A percentile compares a stretch with the other conserved stretches of the same genome.
These are phyloP conservation scores for Penicillium palitans DNA, from an alignment of 2,329 filamentous ascomycete species.

Conservation along the genomic window DNA sequence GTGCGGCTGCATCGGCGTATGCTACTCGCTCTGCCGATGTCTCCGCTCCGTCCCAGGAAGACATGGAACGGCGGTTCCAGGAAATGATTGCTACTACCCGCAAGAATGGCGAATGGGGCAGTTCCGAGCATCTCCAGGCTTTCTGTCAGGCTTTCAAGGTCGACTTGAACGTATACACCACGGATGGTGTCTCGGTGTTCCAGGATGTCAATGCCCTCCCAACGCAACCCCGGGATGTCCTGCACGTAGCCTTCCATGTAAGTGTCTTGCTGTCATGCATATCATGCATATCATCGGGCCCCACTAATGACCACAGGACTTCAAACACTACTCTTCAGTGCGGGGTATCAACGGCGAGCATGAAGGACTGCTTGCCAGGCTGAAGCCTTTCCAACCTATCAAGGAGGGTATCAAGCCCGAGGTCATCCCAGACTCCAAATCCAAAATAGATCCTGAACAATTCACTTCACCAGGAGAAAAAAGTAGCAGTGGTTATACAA, in stretches of 20 bases:
- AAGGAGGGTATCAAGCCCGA: conserved; percentile 2
- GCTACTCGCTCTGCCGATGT: conserved; percentile 49
- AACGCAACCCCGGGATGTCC: conserved; percentile 36
- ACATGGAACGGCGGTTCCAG: conserved; percentile 60
- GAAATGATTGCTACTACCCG: conserved; percentile 62
- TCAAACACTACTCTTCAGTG: conserved; percentile 68
- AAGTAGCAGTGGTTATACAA: neutral
- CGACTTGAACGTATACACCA: conserved; percentile 62
- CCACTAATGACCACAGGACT: conserved; percentile 48
- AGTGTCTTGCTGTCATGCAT: conserved; percentile 30
- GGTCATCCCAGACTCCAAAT: conserved; percentile 16
- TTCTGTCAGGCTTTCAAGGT: conserved; percentile 63
- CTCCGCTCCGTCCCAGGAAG: conserved; percentile 47
- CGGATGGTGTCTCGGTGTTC: conserved; percentile 43
- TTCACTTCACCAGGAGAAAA: neutral
- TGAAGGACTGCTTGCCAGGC: conserved; percentile 50
- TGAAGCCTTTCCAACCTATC: conserved; percentile 35
- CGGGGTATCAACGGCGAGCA: conserved; percentile 61
- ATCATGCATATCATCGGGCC: neutral
- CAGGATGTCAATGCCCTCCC: conserved; percentile 47
- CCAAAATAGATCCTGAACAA: neutral
- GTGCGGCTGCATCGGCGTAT: conserved; percentile 48
- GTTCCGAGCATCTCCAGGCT: conserved; percentile 67
- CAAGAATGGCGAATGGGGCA: conserved; percentile 62
- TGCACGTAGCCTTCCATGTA: conserved; percentile 66